Conservation (phyloP, 2,329 filamentous ascomycete species). For the Leptographium galeiforme region DNA sequence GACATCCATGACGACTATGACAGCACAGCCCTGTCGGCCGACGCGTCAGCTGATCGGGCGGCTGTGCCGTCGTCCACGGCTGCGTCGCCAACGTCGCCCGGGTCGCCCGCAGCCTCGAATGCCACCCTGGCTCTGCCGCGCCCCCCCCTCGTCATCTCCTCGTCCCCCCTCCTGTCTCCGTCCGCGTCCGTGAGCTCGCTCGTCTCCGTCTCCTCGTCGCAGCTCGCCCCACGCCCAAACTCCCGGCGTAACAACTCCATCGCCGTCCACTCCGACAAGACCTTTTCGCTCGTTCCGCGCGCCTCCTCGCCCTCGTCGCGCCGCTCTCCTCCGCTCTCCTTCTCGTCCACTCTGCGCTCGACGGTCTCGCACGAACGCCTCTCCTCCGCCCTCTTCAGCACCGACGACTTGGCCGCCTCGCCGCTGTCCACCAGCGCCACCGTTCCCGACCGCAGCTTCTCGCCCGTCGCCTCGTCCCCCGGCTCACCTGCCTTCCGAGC, state of each 20-base stretch:
- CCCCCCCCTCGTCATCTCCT: not conserved
- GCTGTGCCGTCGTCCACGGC: not conserved
- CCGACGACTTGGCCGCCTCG: slow-evolving; percentile 30
- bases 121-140: not conserved
- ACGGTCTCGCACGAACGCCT: slow-evolving; percentile 35
- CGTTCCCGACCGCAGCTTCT: slow-evolving; percentile 29
- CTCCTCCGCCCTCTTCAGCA: slow-evolving; percentile 33
- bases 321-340: slow-evolving; percentile 30
- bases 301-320: slow-evolving; percentile 9
- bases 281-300: slow-evolving; percentile 37
- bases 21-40: not conserved
- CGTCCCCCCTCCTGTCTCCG: slow-evolving; percentile 8
- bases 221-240: slow-evolving; percentile 16
- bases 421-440: slow-evolving; percentile 28
- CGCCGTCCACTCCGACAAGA: slow-evolving; percentile 42
- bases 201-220: slow-evolving; percentile 12
- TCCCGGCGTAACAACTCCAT: slow-evolving; percentile 32
- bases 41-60: too few relatives aligned
- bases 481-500: slow-evolving; percentile 21
- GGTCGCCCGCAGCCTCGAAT: not conserved
- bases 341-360: slow-evolving; percentile 23
- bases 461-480: slow-evolving; percentile 18
- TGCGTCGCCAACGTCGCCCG: not conserved
- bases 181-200: slow-evolving; percentile 7
- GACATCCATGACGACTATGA: not conserved